phyloP scores from a whole-genome alignment of 176 grass and related monocot genomes.

The Musa itinerans region DNA sequence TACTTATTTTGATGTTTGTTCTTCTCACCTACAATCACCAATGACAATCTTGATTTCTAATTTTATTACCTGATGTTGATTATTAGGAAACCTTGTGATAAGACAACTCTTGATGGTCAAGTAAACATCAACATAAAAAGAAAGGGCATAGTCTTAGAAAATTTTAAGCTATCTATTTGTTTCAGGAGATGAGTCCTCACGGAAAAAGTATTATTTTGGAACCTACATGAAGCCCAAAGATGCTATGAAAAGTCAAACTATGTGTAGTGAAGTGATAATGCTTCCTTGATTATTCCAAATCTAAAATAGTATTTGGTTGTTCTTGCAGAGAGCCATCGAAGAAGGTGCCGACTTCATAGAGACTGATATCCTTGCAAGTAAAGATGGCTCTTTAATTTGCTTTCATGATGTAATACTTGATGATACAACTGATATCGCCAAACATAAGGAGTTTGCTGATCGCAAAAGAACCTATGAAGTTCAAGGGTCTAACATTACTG shows the following conservation, averaged over 20 bases:
- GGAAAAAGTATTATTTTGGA: not conserved
- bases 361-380: conserved; percentile 63
- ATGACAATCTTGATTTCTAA: too few relatives aligned
- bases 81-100: too few relatives aligned
- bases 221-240: not conserved
- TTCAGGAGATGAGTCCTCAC: not conserved
- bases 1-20: too few relatives aligned
- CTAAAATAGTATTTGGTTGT: not conserved
- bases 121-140: too few relatives aligned
- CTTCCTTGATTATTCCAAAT: not conserved
- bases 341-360: conserved; percentile 89
- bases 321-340: conserved; percentile 61
- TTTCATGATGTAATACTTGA: conserved; percentile 74
- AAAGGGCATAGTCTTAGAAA: too few relatives aligned
- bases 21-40: too few relatives aligned
- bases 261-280: not conserved
- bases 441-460: conserved; percentile 38
- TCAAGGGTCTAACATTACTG: conserved; percentile 57
- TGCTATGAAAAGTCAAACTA: not conserved
- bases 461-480: conserved; percentile 91
- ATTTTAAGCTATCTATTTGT: not conserved
- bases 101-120: too few relatives aligned
- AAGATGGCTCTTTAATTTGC: conserved; percentile 58
- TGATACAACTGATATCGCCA: conserved; percentile 35
- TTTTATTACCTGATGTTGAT: too few relatives aligned